Base-by-base conservation (phyloP, 352 stramenopile species). In the Pythium aristosporum region DNA sequence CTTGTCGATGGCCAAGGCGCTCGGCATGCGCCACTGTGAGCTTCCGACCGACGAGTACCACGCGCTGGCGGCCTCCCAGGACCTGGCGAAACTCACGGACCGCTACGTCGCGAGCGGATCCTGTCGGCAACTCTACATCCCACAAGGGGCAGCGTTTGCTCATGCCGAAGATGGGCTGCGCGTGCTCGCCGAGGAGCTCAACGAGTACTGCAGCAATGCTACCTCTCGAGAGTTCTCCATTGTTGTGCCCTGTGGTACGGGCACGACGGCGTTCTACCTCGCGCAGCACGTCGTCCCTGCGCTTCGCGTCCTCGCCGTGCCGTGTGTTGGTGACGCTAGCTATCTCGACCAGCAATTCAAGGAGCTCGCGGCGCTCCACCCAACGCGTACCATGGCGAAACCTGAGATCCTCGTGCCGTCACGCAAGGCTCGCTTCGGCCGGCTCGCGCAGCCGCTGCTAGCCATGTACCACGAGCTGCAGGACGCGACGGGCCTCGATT, bases 261-360 rank as follows among this genome's bases (percentile, higher is more conserved):
- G 87, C 16, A 92, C 87, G 0, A 93, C 83, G 3, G 85, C 85
- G 13, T 72, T 92, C 55, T 96, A 94, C 57, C 71, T 96, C 47
- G 80, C 83, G 11, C 86, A 92, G 51, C 74, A 94, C 58, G 51
- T 94, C 15, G 25, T 76, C 25, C 66, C 73, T 11, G 28, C 55
- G 15, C 74, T 86, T 8, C 61, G 74, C 18, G 59, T 96, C 15
- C 84, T 86, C 28, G 72, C 73, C 0, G 74, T 96, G 3, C 87
- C 87, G 8, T 96, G 87, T 59, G 80, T 96, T 8, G 87, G 87
- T 5, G 76, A 90, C 49, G 59, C 61, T 0, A 32, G 61, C 43
- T 95, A 94, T 37, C 62, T 96, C 16, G 47, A 63, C 2, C 47
- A 80, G 6, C 87, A 96, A 47, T 79, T 92, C 30, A 20, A 64